These are phyloP conservation scores for Nissolia schottii DNA, from an alignment of 306 rosid species.

Conservation along the genomic window DNA sequence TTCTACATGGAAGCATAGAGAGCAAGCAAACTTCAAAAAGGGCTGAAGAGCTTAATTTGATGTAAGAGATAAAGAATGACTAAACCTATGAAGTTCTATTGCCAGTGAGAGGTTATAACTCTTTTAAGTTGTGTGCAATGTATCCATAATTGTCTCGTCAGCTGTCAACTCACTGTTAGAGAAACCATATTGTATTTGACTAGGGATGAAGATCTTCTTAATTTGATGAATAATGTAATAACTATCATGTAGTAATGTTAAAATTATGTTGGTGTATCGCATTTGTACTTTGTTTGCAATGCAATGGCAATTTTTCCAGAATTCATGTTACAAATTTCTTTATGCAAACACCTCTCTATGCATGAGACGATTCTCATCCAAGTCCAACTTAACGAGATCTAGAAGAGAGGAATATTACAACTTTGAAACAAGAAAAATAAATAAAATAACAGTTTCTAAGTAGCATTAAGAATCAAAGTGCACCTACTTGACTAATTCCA, in stretches of 20 bases:
- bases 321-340: neutral
- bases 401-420: too few relatives aligned
- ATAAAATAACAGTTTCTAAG: too few relatives aligned
- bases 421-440: too few relatives aligned
- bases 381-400: too few relatives aligned
- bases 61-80: slow-evolving; percentile 47
- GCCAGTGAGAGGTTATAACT: neutral
- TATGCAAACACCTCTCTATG: too few relatives aligned
- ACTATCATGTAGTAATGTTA: neutral
- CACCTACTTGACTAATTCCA: too few relatives aligned
- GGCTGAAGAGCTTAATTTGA: slow-evolving; percentile 31
- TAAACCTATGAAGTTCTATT: slow-evolving; percentile 9
- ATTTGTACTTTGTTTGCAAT: neutral
- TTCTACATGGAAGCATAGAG: slow-evolving; percentile 23
- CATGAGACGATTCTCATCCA: too few relatives aligned
- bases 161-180: slow-evolving; percentile 2
- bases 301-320: neutral
- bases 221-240: slow-evolving; percentile 41
- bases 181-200: slow-evolving; percentile 6
- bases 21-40: slow-evolving; percentile 9
- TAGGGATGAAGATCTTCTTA: slow-evolving; percentile 35
- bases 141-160: slow-evolving; percentile 9
- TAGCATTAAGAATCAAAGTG: too few relatives aligned
- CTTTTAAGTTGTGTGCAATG: neutral
- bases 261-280: neutral